These are phyloP conservation scores for Trypanosomatidae sp. DNA, from an alignment of 208 protist genomes.

Conservation along the genomic window DNA sequence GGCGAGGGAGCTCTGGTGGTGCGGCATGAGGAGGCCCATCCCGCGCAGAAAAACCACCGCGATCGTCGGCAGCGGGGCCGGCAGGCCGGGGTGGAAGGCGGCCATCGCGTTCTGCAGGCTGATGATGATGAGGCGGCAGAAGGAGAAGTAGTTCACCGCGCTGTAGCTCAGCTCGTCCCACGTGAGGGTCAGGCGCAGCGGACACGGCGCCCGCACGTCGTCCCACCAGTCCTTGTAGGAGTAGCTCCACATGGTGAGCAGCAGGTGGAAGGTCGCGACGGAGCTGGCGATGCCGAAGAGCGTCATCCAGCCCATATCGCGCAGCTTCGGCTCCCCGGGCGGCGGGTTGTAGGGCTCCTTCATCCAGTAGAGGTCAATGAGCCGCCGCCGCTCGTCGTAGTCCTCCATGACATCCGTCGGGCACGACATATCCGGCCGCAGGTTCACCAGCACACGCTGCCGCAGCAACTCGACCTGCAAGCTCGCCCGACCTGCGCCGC, in stretches of 20 bases:
- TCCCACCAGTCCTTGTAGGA: conserved; percentile 37
- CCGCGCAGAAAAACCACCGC: conserved; percentile 47
- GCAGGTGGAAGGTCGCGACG: conserved; percentile 37
- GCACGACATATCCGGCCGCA: conserved; percentile 44
- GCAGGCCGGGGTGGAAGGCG: conserved; percentile 58
- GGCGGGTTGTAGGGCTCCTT: conserved; percentile 35
- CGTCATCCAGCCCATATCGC: conserved; percentile 34
- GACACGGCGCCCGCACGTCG: conserved; percentile 40
- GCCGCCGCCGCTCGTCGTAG: conserved; percentile 29
- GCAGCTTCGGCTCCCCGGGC: conserved; percentile 11
- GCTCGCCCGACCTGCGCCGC: neutral
- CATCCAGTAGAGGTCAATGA: conserved; percentile 37
- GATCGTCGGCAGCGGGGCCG: conserved; percentile 52
- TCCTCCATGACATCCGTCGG: conserved; percentile 40
- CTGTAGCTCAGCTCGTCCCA: conserved; percentile 70
- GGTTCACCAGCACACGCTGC: conserved; percentile 27
- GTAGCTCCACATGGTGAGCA: conserved; percentile 40
- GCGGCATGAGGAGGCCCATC: conserved; percentile 59
- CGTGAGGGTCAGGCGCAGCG: conserved; percentile 57
- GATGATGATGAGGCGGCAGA: conserved; percentile 45
- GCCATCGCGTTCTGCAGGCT: conserved; percentile 45
- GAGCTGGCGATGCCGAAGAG: conserved; percentile 25
- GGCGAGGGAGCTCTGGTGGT: conserved; percentile 31
- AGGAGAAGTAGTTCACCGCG: conserved; percentile 56
- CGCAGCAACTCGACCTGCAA: conserved; percentile 1